Evolutionary conservation across 768 basidiomycete species (phyloP), one percentile per base, ranked within the genome.

Genomic region (Psilocybe sp.): DNA sequence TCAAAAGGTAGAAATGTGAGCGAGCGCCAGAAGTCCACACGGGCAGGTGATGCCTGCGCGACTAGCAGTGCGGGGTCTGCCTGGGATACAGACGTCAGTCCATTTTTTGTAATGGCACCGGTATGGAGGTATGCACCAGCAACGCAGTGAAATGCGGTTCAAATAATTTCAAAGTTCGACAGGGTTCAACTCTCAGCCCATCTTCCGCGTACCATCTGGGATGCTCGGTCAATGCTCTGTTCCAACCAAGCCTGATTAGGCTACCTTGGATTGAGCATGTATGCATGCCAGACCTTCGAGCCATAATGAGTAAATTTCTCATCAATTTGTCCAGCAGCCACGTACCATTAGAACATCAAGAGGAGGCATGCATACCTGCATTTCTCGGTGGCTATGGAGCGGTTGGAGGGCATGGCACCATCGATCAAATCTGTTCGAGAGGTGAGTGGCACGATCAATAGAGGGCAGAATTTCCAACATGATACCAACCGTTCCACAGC

Each of bases 341-440:
- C 49, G 11, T 45, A 69, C 70, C 71, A 73, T 71, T 2, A 73
- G 39, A 7, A 71, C 69, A 52, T 73, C 71, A 5, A 69, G 15
- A 0, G 71, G 71, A 1, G 71, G 71, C 14, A 71, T 49, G 11
- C 60, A 50, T 8, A 60, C 58, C n/a, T 53, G 48, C 31, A 49
- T 36, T 12, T 47, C 43, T 12, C 33, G 35, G 10, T 9, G 20
- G 1, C 44, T 28, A 41, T 66, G 60, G 1, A 47, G 34, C 14
- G 52, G 16, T 23, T 28, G 23, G 33, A 63, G 46, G 1, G 45
- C 39, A n/a, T 41, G 53, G 38, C 60, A 62, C 65, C 64, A 69
- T 1, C 48, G 42, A 44, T 66, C 68, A 47, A 71, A 70, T n/a
- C 69, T 70, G 23, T 28, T 28, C 23, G 3, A 7, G 23, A 28